These are phyloP conservation scores for Cardamine resedifolia DNA, from an alignment of 345 rosid species.

Conservation along the genomic window DNA sequence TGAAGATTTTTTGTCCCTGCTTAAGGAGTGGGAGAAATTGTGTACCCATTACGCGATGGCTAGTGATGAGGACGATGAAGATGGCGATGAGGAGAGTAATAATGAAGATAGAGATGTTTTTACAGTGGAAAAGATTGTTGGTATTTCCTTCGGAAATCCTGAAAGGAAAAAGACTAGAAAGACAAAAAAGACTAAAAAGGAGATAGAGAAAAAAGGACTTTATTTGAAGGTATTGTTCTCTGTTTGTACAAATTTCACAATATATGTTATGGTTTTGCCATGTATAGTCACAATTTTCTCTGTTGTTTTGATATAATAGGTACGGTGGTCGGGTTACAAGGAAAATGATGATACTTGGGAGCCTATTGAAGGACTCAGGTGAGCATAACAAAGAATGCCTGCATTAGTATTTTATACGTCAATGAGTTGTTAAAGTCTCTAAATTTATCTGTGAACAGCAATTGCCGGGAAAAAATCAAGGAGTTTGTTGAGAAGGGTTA, in stretches of 20 bases:
- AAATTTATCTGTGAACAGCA: slow-evolving; percentile 35
- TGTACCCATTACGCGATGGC: slow-evolving; percentile 41
- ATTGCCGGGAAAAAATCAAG: slow-evolving; percentile 45
- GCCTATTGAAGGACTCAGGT: slow-evolving; percentile 60
- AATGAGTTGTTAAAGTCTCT: background rate
- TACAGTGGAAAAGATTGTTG: slow-evolving; percentile 53
- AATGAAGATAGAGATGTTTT: slow-evolving; percentile 43
- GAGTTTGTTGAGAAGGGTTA: slow-evolving; percentile 56
- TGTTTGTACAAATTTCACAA: background rate
- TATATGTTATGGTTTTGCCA: background rate
- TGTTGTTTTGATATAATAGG: slow-evolving; percentile 41
- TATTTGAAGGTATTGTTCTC: slow-evolving; percentile 52
- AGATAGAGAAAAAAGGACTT: slow-evolving; percentile 37
- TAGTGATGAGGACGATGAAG: slow-evolving; percentile 31
- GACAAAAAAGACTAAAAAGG: background rate
- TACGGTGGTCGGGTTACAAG: slow-evolving; percentile 63
- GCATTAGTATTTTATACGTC: background rate
- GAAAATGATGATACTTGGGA: slow-evolving; percentile 58
- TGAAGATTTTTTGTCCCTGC: slow-evolving; percentile 53
- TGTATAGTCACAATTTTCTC: background rate
- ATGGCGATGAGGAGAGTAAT: slow-evolving; percentile 32
- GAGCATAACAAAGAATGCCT: slow-evolving; percentile 4
- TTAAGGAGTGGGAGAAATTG: slow-evolving; percentile 62
- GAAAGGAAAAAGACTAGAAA: background rate
- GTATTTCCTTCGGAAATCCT: slow-evolving; percentile 57